Evolutionary conservation across 352 stramenopile species (phyloP), one percentile per base, ranked within the genome.

Genomic region (Chrysophaeum taylorii): DNA sequence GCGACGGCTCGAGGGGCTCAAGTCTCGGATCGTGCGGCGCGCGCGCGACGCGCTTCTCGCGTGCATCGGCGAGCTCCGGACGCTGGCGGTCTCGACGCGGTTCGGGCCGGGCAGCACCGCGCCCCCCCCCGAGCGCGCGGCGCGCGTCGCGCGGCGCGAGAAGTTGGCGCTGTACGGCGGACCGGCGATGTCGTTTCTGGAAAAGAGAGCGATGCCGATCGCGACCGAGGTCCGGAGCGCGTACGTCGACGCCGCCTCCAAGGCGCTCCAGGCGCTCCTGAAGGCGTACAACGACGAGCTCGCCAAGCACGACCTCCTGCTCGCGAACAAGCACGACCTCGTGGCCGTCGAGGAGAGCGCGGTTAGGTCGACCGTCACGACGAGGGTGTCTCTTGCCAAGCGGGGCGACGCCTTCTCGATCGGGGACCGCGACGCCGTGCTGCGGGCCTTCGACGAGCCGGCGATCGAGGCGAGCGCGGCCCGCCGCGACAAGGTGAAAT

Each of bases 221-320:
- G 90, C 95, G 38, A 82, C 89, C n/a, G 93, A 98, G 75, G 88
- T 98, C 68, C 85, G 89, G 39, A 84, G 91, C 70, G 88, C 96
- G 33, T 99, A 99, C 80, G 87, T 93, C 0, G 92, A 97, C 67
- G 92, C 82, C 18, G 98, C 98, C 94, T 93, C 91, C 66, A 96
- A 94, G 73, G 97, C 92, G 18, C 79, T 98, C 43, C 86, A 89
- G 61, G 87, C 78, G 57, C 86, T 98, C 12, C 98, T 99, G 82
- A 90, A 92, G 52, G 94, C 92, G 25, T 99, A 99, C 78, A 89
- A 97, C 77, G 84, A 86, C 25, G 92, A 95, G 37, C 79, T 99
- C 0, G 81, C 95, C 64, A 94, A 95, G 72, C 85, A 97, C 52
- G 90, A 98, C 75, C 81, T 94, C 16, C 92, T 96, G 68, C 82